Evolutionary conservation across 192 early-diverging fungal species (phyloP), one percentile per base, ranked within the genome.

Genomic region (Phycomyces nitens): DNA sequence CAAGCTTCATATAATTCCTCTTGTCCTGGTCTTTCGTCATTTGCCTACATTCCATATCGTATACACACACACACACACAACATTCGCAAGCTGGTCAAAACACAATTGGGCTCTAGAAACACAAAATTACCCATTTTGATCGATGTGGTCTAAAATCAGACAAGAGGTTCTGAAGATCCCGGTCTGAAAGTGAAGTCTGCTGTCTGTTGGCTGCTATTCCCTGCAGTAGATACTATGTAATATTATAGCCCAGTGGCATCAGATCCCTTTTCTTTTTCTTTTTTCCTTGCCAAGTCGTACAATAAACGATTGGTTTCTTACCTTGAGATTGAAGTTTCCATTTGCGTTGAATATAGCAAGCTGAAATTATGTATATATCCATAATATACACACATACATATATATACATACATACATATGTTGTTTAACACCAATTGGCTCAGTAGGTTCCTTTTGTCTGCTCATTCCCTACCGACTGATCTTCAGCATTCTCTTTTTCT

Each of bases 1-100:
- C 89, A 85, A 23, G 87, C 89, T 58, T 92, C 90, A 70, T 95
- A 96, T n/a, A 98, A 77, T 66, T 92, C 84, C 54, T 93, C 94
- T 71, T 97, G 96, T 0, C 92, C 92, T 21, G 94, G 79, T 8
- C 84, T 83, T 53, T 92, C 88, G 41, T 93, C 88, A 59, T 87
- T 92, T 0, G 91, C 89, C 86, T 82, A 68, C 18, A 41, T 11
- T 29, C 18, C 42, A 42, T 5, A 18, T 26, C 43, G 14, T 24
- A 5, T 9, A 68, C 42, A 38, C 29, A 15, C 18, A 18, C n/a
- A 42, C 43, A 18, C 42, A 16, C 58, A 55, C 18, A 54, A 20
- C 23, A 62, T 34, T 34, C 7, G 7, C 29, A 34, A 34, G 29
- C 29, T 34, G 29, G 29, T 34, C 29, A 34, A 34, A 34, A 34